These are phyloP conservation scores for Ailanthus altissimus DNA, from an alignment of 345 rosid genomes.

Conservation along the genomic window DNA sequence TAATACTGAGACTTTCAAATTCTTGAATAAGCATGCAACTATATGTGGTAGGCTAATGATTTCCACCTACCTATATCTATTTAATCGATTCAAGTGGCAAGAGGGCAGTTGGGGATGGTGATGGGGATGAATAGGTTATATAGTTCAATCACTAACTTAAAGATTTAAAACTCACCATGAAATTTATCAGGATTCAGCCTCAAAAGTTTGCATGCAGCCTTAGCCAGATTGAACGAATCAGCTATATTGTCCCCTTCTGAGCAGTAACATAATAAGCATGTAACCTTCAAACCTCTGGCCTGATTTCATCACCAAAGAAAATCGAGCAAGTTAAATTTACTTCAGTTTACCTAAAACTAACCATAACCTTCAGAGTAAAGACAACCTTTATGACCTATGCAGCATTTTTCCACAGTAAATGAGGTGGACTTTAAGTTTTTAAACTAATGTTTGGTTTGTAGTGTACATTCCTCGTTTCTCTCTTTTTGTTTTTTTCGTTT, in stretches of 20 bases:
- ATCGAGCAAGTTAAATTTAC: slow-evolving; percentile 13
- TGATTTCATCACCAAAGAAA: slow-evolving; percentile 33
- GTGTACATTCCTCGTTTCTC: not conserved
- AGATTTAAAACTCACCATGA: slow-evolving; percentile 45
- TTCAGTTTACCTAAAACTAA: not conserved
- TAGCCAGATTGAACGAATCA: slow-evolving; percentile 78
- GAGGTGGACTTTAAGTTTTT: not conserved
- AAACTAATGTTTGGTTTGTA: not conserved
- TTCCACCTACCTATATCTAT: not conserved
- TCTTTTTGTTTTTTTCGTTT: not conserved
- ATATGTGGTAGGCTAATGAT: not conserved
- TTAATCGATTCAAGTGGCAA: not conserved
- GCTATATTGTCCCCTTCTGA: slow-evolving; percentile 91
- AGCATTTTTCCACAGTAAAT: not conserved
- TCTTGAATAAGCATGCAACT: not conserved
- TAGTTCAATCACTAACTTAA: not conserved
- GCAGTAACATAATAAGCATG: slow-evolving; percentile 88
- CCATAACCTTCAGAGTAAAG: not conserved
- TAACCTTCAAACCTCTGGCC: slow-evolving; percentile 83
- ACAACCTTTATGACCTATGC: not conserved
- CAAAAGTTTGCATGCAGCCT: slow-evolving; percentile 60
- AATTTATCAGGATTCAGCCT: slow-evolving; percentile 42
- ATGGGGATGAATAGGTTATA: not conserved
- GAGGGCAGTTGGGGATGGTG: not conserved
- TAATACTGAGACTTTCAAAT: not conserved